Percentiles rank a stretch among this genome's conserved stretches.
phyloP scores from a whole-genome alignment of 805 yeast genomes.

The Zygosaccharomyces siamensis region DNA sequence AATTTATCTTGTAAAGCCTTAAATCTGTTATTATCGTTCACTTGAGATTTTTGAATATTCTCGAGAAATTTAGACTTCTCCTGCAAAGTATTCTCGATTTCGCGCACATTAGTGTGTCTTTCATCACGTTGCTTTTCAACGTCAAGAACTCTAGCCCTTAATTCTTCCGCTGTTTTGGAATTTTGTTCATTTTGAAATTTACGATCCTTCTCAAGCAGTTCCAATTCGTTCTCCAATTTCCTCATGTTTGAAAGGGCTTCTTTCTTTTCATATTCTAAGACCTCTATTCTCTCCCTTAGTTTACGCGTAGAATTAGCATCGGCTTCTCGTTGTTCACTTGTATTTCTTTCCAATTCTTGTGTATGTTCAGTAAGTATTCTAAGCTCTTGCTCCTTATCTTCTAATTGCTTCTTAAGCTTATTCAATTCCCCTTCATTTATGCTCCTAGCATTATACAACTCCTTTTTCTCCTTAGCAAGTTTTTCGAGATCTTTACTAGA shows the following conservation, averaged over 20 bases:
- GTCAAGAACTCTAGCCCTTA: neutral
- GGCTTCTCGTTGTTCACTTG: neutral
- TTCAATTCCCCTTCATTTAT: neutral
- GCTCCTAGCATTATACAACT: neutral
- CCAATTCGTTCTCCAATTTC: neutral
- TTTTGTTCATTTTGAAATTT: constrained; percentile 3
- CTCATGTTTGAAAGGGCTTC: neutral
- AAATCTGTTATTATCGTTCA: neutral
- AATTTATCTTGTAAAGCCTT: neutral
- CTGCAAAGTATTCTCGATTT: neutral
- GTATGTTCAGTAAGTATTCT: neutral
- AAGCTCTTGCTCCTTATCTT: neutral
- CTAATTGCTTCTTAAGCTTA: neutral
- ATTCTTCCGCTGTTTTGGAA: neutral
- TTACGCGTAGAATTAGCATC: neutral
- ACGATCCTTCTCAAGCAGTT: neutral
- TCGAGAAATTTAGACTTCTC: neutral
- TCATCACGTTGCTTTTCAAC: neutral
- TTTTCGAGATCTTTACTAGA: constrained; percentile 2
- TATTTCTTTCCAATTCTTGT: neutral
- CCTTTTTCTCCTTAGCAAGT: neutral
- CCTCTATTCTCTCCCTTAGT: neutral
- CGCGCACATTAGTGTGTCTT: neutral
- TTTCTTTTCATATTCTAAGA: neutral
- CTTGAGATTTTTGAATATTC: neutral